Base-by-base conservation (phyloP, 2,329 filamentous ascomycete species). In the Fusarium kyushuense region DNA sequence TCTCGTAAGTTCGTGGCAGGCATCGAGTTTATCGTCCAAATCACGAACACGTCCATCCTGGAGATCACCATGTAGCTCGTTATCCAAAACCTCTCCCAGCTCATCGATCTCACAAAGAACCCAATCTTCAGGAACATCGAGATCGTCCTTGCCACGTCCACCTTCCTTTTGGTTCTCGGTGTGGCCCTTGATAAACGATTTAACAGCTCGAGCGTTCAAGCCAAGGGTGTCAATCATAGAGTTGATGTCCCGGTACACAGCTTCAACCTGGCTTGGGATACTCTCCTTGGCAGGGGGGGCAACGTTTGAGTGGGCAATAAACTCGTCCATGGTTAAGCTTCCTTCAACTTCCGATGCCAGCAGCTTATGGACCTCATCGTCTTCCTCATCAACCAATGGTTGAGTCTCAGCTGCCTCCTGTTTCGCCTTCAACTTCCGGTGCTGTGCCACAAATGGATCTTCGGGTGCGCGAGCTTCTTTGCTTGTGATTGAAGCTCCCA, bases 171-270 rank as follows among this genome's bases (percentile, higher is more conserved):
- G 78, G 41, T 83, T 79, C 49, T 88, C 82, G 13, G 83, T 83
- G 70, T 96, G 92, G 10, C 90, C 92, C 56, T 87, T 84, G 42
- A 94, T 84, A 67, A 90, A 91, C 13, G 83, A 82, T 47, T 84
- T 83, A 36, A 95, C 87, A 8, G 92, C 89, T 17, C 87, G 83
- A 13, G 84, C 89, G 76, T 98, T 98, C 49, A 97, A 86, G 12
- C 95, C 95, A 40, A 98, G 82, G 0, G 92, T 95, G 73, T 97
- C 93, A 42, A 99, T 90, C 96, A 98, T 99, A 14, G 92, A 92
- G 77, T 96, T 95, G 76, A 95, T 92, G 73, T 95, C 92, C 43
- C 91, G 87, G 76, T 92, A 96, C 2, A 91, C 82, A 19, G 87
- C 85, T 73, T 91, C 89, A 23, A 89, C 87, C 69, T 90, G 88